Percentiles rank a stretch among this genome's conserved stretches.
Evolutionary conservation across 1,284 basidiomycete genomes (phyloP).

Genomic region (Ustilago loliicola): DNA sequence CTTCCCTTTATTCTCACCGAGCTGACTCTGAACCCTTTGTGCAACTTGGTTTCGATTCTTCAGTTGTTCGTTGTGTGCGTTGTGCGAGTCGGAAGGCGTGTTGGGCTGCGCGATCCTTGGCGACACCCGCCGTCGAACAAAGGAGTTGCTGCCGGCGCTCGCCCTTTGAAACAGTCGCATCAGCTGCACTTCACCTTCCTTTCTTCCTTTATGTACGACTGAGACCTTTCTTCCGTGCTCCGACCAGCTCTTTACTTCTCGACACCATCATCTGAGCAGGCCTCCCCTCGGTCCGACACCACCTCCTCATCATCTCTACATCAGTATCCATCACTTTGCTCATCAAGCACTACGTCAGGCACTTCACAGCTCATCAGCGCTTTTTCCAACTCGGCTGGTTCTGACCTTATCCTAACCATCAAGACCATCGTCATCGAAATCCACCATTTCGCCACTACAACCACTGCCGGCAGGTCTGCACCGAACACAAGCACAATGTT

Average conservation of each 20-base stretch:
- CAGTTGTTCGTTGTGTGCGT: neutral
- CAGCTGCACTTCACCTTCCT: neutral
- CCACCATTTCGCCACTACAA: too few relatives aligned
- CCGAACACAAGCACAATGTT: too few relatives aligned
- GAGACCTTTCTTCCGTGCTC: too few relatives aligned
- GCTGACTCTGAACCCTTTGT: slow-evolving; percentile 1
- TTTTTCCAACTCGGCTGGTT: neutral
- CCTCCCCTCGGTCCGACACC: neutral
- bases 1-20: slow-evolving; percentile 6
- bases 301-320: too few relatives aligned
- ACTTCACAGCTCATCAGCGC: too few relatives aligned
- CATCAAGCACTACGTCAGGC: too few relatives aligned
- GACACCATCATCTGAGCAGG: neutral
- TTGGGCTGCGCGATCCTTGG: slow-evolving; percentile 4
- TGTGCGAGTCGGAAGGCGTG: neutral
- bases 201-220: too few relatives aligned
- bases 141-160: neutral
- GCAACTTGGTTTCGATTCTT: too few relatives aligned
- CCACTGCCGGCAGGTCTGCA: too few relatives aligned
- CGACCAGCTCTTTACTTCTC: neutral
- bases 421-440: neutral
- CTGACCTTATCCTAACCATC: neutral
- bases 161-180: neutral
- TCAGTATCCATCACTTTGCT: too few relatives aligned
- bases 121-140: slow-evolving; percentile 3